Conservation (phyloP, 192 early-diverging fungal genomes). For the Coemansia sp. region DNA sequence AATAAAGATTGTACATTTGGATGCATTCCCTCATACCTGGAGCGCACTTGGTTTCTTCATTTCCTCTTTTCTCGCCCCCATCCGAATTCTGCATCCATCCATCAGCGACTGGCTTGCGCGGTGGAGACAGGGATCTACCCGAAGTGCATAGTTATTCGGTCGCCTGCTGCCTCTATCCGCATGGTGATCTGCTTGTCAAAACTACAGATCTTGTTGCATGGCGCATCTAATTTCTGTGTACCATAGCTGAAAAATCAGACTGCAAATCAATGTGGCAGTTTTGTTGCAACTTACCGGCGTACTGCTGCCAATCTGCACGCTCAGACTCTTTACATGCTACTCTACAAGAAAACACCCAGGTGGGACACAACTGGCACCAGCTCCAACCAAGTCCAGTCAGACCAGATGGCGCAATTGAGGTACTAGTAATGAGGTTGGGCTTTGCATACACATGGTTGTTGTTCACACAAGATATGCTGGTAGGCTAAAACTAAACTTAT, state of each 20-base stretch:
- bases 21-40: not conserved
- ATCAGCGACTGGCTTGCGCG: not conserved
- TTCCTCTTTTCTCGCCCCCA: not conserved
- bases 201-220: not conserved
- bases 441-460: not conserved
- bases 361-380: too few species aligned
- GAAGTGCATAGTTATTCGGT: constrained; percentile 12
- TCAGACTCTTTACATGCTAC: not conserved
- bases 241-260: not conserved
- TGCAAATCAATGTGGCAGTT: not conserved
- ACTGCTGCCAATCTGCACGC: not conserved
- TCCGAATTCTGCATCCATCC: not conserved
- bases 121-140: constrained; percentile 11
- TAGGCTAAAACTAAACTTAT: not conserved
- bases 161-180: constrained; percentile 14
- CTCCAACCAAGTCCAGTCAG: not conserved
- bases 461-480: not conserved
- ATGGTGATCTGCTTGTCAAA: constrained; percentile 12
- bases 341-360: too few species aligned
- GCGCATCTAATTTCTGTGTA: too few species aligned
- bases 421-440: not conserved
- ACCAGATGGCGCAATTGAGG: not conserved
- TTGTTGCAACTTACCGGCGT: not conserved
- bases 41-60: not conserved
- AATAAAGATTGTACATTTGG: not conserved